Base-by-base conservation (phyloP, 805 yeast genomes). In the Nakazawaea siamensis region DNA sequence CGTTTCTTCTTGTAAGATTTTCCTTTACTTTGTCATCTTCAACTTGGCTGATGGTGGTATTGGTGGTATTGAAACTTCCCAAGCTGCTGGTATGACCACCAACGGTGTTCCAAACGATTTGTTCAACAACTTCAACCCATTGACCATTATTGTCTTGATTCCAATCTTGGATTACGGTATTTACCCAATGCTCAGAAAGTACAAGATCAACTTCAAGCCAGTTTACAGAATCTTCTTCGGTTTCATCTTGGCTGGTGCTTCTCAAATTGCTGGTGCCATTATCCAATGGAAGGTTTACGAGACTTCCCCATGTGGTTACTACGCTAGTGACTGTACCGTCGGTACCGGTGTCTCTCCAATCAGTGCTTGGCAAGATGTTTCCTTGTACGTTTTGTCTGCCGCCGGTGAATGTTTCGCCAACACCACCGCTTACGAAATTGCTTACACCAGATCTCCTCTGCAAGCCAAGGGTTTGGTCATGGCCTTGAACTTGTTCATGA, bases 61-160 rank as follows among this genome's bases (percentile, higher is more conserved):
- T 45, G 73, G 73, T 20, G 54, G 66, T 27, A 42, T 53, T 11
- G 71, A 65, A 47, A 68, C 63, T 39, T 66, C 73, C 3, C 76
- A 70, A 50, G 74, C 76, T 31, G 73, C 72, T 41, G 61, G 72
- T 20, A 68, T 71, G 76, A 51, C 62, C 9, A 56, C 68, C 20
- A 54, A 66, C 20, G 73, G 73, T 31, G 72, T 72, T 44, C 76
- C 76, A 40, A 71, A 71, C 46, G 77, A 72, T 58, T 61, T 71
- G 45, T 67, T 70, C 55, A 63, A 57, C 43, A 70, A 69, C 47
- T 69, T 72, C 56, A 71, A 72, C 45, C 75, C 73, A 29, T 58
- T 71, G 40, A 64, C 76, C 13, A 72, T 71, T 45, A 68, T 71
- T 41, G 57, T 70, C 32, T 54, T 67, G 39, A 62, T 71, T 38